Evolutionary conservation across 176 grass and related monocot genomes (phyloP), one percentile per base, ranked within the genome.

Genomic region (Canna indica): DNA sequence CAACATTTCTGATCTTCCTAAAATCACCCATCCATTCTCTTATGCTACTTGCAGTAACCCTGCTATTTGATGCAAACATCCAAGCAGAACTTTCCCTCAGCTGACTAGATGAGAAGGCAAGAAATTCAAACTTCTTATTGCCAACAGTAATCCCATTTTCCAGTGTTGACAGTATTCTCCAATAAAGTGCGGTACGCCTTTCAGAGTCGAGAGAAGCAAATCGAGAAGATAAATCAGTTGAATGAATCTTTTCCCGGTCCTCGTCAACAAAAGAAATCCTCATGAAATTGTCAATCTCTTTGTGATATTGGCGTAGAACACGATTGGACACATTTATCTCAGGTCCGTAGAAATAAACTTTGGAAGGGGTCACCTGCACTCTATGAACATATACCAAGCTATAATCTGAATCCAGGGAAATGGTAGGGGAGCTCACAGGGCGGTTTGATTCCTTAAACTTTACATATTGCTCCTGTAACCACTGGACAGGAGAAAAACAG

Each of bases 271-370:
- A 96, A 41, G 93, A 91, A 80, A 96, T 26, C 36, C 93, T 77
- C 72, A 96, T 60, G 58, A 96, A 96, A 52, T 91, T 91, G 73
- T 96, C 80, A 57, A 87, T 54, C 13, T 89, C 83, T 30, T 64
- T 24, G 70, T 29, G 48, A 11, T 83, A 96, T 62, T 83, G 46
- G 4, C 88, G 67, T 10, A 96, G 64, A 31, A 96, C 88, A 68
- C 93, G 85, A 76, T 96, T 96, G 33, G 93, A 96, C 47, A 96
- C 88, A 81, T 96, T 91, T 71, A 91, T 81, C 81, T 96, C 85
- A 5, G 92, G 92, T 71, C 85, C 83, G 76, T 69, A 85, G 79
- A 91, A 96, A 71, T 91, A 89, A 35, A 91, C 85, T 84, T 96
- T 96, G 32, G 85, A 78, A 81, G 92, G 92, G 15, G 92, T 96